Base-by-base conservation (phyloP, 148 eudicot species). In the Silene conica region DNA sequence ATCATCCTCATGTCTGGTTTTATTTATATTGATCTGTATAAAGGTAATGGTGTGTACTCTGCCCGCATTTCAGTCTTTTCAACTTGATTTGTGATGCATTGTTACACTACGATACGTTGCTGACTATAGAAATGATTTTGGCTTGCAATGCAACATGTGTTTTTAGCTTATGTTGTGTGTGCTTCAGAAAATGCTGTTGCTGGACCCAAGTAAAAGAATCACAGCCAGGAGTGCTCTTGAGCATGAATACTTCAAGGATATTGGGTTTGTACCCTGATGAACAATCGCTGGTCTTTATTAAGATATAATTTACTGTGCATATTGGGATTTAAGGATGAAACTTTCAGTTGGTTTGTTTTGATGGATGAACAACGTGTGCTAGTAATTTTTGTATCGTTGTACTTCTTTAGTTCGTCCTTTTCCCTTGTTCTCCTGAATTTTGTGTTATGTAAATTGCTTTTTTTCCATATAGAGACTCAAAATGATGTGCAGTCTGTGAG, bases 211-310 rank as follows among this genome's bases (percentile, higher is more conserved):
- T 88, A 85, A 76, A 86, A 93, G 98, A 83, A 84, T 89, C 69
- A 89, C 98, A 8, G 98, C 98, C 14, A 88, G 91, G 82, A 79
- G 78, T 75, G 98, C 97, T n/a, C 92, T 93, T 48, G 88, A 90
- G 79, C 98, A 93, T 60, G 96, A 93, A 76, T 93, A 93, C 87
- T 93, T 93, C 82, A 90, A 87, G 83, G 94, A 93, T 81, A 77
- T 87, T 23, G 94, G 85, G 22, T 78, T 71, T 25, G 91, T 88
- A 21, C 93, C 92, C 63, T 93, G 81, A 86, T 77, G 67, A 28
- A 34, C 67, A 18, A 86, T 77, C 67, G 34, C 25, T 69, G 28
- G 13, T 31, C 41, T 12, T 58, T 16, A 16, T 56, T 8, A 41
- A 9, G 76, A 48, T 77, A 48, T 74, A 34, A 41, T 20, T 16